Conservation (phyloP, 345 rosid species). For the Populus euphratica region DNA sequence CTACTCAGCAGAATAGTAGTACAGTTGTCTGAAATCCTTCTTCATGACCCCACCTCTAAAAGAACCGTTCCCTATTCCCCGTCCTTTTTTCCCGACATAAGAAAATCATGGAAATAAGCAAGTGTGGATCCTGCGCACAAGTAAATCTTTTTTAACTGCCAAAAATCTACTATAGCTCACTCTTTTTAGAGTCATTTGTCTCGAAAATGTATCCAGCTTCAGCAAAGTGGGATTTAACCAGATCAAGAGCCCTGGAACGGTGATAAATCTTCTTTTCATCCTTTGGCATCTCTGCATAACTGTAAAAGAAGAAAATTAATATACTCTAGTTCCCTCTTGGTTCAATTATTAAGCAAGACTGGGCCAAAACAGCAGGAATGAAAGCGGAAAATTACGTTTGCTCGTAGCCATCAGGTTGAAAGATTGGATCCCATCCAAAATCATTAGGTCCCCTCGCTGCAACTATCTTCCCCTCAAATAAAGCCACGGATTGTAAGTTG, state of each 20-base stretch:
- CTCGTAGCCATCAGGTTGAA: slow-evolving; percentile 83
- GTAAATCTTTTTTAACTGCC: too few relatives aligned
- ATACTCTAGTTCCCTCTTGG: background rate
- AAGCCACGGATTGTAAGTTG: background rate
- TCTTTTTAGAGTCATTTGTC: slow-evolving; percentile 16
- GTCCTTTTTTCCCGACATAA: slow-evolving; percentile 16
- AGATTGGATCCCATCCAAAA: slow-evolving; percentile 98
- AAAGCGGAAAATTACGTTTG: slow-evolving; percentile 46
- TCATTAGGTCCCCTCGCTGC: slow-evolving; percentile 78
- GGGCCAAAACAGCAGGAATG: background rate
- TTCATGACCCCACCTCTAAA: background rate
- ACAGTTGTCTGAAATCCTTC: background rate
- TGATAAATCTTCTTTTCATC: slow-evolving; percentile 95
- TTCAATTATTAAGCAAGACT: background rate
- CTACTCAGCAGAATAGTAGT: background rate
- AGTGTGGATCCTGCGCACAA: background rate
- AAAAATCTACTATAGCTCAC: background rate
- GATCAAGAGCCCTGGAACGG: slow-evolving; percentile 67
- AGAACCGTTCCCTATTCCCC: background rate
- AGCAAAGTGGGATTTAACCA: slow-evolving; percentile 67
- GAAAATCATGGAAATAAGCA: background rate
- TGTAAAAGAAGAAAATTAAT: slow-evolving; percentile 20
- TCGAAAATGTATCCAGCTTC: slow-evolving; percentile 61
- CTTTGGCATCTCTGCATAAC: slow-evolving; percentile 87
- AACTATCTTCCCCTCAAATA: slow-evolving; percentile 77